Percentiles rank a stretch among this genome's conserved stretches.
These are phyloP conservation scores for Neofusicoccum cordaticola DNA, from an alignment of 2,329 filamentous ascomycete species.

Conservation along the genomic window DNA sequence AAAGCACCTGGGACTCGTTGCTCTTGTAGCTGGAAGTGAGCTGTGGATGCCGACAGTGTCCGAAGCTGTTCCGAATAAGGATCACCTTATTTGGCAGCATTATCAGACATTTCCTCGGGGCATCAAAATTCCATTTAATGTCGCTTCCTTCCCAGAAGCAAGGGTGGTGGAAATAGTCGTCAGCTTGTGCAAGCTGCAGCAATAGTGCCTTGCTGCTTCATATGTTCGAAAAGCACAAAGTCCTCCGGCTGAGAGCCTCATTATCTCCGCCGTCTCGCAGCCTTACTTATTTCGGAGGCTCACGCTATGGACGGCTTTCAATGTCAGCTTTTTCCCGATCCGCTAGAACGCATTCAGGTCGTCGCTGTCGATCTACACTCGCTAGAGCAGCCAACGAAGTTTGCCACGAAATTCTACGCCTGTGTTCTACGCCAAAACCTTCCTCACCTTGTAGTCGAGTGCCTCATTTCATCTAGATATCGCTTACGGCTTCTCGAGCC, in stretches of 20 bases:
- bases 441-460: background rate
- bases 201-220: background rate
- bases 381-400: background rate
- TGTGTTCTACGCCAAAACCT: background rate
- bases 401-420: background rate
- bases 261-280: background rate
- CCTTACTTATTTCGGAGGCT: background rate
- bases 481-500: background rate
- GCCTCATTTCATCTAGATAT: background rate
- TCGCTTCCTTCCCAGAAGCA: too few relatives aligned
- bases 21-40: background rate
- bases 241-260: background rate
- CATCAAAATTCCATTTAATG: too few relatives aligned
- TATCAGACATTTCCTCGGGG: too few relatives aligned
- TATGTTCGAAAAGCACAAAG: background rate
- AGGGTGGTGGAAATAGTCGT: too few relatives aligned
- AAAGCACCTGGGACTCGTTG: background rate
- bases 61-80: background rate
- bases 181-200: too few relatives aligned
- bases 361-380: background rate
- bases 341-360: background rate
- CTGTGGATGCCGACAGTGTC: background rate
- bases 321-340: background rate
- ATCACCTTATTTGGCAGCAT: background rate
- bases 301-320: background rate